phyloP scores from a whole-genome alignment of 495 filamentous ascomycete species.

The Aspergillus saccharolyticus region DNA sequence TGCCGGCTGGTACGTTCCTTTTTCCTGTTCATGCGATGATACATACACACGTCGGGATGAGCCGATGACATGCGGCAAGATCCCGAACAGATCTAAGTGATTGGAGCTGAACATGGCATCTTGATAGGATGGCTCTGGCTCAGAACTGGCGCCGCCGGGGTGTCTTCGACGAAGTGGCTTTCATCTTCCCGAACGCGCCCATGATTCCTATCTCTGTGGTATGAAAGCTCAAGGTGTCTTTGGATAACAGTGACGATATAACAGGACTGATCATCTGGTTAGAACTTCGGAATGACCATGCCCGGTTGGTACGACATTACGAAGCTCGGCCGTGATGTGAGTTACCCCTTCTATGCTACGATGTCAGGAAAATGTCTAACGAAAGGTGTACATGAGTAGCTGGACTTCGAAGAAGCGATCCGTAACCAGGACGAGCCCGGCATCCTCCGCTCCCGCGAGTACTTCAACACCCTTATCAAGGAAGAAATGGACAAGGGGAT shows the following conservation, averaged over 20 bases:
- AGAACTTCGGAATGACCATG: constrained; percentile 81
- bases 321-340: constrained; percentile 47
- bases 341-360: constrained; percentile 2
- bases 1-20: constrained; percentile 57
- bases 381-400: constrained; percentile 10
- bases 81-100: background rate
- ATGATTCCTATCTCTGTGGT: constrained; percentile 81
- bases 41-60: too few relatives aligned
- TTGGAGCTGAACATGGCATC: background rate
- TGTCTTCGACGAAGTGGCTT: constrained; percentile 84
- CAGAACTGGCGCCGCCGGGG: constrained; percentile 83
- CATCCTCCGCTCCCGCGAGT: constrained; percentile 64
- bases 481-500: constrained; percentile 80
- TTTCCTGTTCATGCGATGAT: background rate
- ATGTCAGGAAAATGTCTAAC: background rate
- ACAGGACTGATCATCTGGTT: background rate
- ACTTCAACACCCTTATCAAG: constrained; percentile 77
- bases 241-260: background rate
- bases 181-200: constrained; percentile 93
- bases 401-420: constrained; percentile 45
- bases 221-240: constrained; percentile 25
- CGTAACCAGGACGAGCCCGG: constrained; percentile 71
- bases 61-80: too few relatives aligned
- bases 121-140: constrained; percentile 61
- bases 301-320: constrained; percentile 92